Conservation (phyloP, 2,329 filamentous ascomycete genomes). For the Penicillium sp. region DNA sequence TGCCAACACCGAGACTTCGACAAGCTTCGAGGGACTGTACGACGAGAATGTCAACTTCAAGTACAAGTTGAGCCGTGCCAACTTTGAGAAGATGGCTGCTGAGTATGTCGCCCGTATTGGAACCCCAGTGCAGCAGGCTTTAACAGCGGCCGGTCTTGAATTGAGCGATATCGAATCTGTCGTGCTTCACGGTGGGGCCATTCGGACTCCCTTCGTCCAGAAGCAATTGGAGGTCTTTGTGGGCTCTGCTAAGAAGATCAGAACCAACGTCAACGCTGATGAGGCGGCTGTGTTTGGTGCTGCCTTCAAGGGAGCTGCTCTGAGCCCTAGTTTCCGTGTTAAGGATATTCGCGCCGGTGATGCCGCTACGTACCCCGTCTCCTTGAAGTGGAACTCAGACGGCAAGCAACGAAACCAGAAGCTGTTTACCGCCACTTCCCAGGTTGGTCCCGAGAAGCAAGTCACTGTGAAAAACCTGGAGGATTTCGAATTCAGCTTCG, state of each 20-base stretch:
- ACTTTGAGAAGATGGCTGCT: constrained; percentile 77
- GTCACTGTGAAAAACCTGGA: constrained; percentile 77
- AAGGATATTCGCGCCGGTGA: constrained; percentile 93
- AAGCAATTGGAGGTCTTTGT: constrained; percentile 75
- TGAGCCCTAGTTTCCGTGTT: constrained; percentile 94
- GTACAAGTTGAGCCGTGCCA: constrained; percentile 76
- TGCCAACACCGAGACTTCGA: constrained; percentile 78
- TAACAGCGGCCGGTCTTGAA: constrained; percentile 69
- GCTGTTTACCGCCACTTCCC: constrained; percentile 75
- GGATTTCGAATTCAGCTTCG: constrained; percentile 78
- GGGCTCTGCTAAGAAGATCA: constrained; percentile 73
- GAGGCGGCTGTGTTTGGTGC: constrained; percentile 96
- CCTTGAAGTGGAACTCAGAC: constrained; percentile 71
- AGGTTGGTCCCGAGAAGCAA: constrained; percentile 76
- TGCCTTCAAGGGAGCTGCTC: constrained; percentile 85
- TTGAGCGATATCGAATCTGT: constrained; percentile 79
- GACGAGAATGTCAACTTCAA: constrained; percentile 91
- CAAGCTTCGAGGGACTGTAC: constrained; percentile 77
- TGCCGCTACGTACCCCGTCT: constrained; percentile 67
- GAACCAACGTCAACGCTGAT: constrained; percentile 93
- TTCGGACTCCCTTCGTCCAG: constrained; percentile 91
- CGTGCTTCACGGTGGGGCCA: constrained; percentile 87
- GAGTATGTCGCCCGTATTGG: constrained; percentile 66
- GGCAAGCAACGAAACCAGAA: constrained; percentile 73
- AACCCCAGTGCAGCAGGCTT: constrained; percentile 68